Evolutionary conservation across 176 grass and related monocot species (phyloP).

Genomic region (Eragrostis curvula): DNA sequence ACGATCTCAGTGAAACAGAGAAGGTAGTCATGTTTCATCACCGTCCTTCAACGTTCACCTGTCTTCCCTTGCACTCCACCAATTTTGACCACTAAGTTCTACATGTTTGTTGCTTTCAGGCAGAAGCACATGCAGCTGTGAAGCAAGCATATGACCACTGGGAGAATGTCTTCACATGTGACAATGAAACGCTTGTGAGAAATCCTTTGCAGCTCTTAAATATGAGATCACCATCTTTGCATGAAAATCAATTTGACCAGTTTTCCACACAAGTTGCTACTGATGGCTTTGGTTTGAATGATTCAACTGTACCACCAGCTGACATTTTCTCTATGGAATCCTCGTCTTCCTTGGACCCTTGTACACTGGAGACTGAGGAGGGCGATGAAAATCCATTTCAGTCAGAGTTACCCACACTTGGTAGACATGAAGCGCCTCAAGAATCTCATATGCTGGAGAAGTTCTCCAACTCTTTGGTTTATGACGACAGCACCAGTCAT

Average conservation of each 20-base stretch:
- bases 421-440: conserved; percentile 15
- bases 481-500: conserved; percentile 53
- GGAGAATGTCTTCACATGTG: conserved; percentile 58
- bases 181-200: conserved; percentile 49
- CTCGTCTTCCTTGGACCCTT: conserved; percentile 36
- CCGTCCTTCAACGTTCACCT: conserved; percentile 7
- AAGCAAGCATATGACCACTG: conserved; percentile 81
- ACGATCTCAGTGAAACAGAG: conserved; percentile 64
- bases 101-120: conserved; percentile 51
- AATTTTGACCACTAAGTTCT: conserved; percentile 5
- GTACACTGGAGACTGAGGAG: conserved; percentile 29
- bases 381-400: conserved; percentile 43
- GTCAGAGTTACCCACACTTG: conserved; percentile 30
- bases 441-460: conserved; percentile 43
- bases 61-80: not conserved
- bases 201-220: conserved; percentile 37
- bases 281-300: conserved; percentile 57
- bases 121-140: conserved; percentile 56
- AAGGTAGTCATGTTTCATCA: conserved; percentile 49
- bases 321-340: conserved; percentile 64
- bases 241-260: conserved; percentile 51
- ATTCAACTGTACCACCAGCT: conserved; percentile 52
- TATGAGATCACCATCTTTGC: conserved; percentile 45
- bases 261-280: conserved; percentile 40
- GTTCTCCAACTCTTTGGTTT: conserved; percentile 64